Evolutionary conservation across 2,329 filamentous ascomycete genomes (phyloP), one percentile per base, ranked within the genome.

Genomic region (Epichloe gansuensis): DNA sequence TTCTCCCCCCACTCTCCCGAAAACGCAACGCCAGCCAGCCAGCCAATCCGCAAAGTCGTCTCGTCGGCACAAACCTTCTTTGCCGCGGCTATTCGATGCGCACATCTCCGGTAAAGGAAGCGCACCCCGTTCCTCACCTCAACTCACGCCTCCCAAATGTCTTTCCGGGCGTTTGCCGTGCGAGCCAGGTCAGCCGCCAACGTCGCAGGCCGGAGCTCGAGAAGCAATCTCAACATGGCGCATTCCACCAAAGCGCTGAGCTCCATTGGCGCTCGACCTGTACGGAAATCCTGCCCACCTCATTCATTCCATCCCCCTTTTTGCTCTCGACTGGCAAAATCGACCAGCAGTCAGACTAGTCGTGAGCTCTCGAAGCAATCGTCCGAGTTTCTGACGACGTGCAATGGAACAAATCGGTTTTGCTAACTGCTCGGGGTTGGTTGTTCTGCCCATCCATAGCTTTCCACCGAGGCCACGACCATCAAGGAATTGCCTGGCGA

Each of bases 241-340:
- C 77, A 95, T 58, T 83, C 82, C 74, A 86, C 86, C 56, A 91
- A 86, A 69, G 76, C 90, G 59, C 71, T 76, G 64, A 78, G 79
- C 59, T 76, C 77, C 50, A 74, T 81, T 59, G 72, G 64, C 39
- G 57, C 60, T 56, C 63, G 62, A 59, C 59, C 62, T 56, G 67
- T 68, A 57, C 25, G 54, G 13, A 31, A 5, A 23, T 34, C 3
- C 13, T 12, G 17, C 31, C 28, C 8, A 8, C 7, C 28, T 28
- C 25, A 6, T 28, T 28, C 2, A n/a, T n/a, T n/a, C n/a, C n/a
- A n/a, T n/a, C n/a, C 6, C 7, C 7, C 7, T 28, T 23, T 23
- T 23, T 28, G 28, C 28, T 28, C 28, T 28, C 8, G 28, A 28
- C 28, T 28, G 28, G 28, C 28, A 28, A 28, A 28, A 28, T 28